Conservation (phyloP, 305 asterid species). For the Fraxinus velutina region DNA sequence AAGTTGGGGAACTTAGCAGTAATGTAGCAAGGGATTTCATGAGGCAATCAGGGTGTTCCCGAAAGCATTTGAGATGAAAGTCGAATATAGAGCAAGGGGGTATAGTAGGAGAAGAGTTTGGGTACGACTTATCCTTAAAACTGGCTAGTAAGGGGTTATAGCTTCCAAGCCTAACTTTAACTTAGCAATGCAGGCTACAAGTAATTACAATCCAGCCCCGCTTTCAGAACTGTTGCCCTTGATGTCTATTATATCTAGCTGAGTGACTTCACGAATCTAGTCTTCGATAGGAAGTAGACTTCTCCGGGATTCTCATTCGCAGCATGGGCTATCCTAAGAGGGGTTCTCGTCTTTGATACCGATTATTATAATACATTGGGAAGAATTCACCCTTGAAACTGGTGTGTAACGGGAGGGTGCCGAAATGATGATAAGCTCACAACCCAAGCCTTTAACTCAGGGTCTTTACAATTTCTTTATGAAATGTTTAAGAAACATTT, state of each 20-base stretch:
- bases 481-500: slow-evolving; percentile 10
- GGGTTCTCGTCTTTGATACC: not conserved
- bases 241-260: not conserved
- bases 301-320: not conserved
- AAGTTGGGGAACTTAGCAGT: not conserved
- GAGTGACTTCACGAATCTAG: not conserved
- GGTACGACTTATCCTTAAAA: not conserved
- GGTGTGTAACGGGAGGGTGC: not conserved
- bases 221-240: not conserved
- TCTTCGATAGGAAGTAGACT: not conserved
- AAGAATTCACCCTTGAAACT: not conserved
- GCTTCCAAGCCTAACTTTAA: not conserved
- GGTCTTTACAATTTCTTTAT: slow-evolving; percentile 3
- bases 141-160: not conserved
- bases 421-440: not conserved
- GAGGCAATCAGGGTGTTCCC: not conserved
- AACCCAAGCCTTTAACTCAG: not conserved
- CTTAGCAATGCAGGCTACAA: not conserved
- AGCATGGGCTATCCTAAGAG: not conserved
- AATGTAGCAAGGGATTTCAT: not conserved
- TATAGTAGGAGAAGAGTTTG: not conserved
- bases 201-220: not conserved
- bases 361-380: not conserved
- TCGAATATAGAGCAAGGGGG: not conserved
- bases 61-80: not conserved